A percentile compares a stretch with the other conserved stretches of the same genome.
Conservation (phyloP, 2,329 filamentous ascomycete species). For the Trichoderma guizhouense region DNA sequence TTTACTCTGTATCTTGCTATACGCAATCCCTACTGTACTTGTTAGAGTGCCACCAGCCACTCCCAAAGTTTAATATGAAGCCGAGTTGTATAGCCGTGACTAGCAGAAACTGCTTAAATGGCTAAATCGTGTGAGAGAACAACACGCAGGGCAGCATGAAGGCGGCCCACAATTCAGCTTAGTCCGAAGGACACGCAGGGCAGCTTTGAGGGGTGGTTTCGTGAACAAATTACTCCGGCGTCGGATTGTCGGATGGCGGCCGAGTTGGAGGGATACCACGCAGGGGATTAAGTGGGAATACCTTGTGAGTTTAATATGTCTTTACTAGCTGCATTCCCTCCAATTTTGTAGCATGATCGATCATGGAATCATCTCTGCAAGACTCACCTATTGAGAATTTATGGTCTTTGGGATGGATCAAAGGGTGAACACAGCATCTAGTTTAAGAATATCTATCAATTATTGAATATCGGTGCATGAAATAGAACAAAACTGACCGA, state of each 20-base stretch:
- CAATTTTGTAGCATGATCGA: neutral
- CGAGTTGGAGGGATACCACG: neutral
- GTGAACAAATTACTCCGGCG: neutral
- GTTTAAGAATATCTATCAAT: neutral
- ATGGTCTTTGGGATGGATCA: rapidly evolving
- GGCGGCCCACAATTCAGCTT: neutral
- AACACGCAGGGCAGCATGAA: neutral
- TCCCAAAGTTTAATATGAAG: neutral
- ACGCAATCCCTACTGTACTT: neutral
- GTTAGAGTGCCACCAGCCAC: neutral
- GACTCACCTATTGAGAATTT: neutral
- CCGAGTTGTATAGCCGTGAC: neutral
- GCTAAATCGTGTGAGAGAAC: neutral
- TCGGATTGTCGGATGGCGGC: neutral
- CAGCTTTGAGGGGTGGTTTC: neutral
- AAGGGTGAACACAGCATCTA: neutral
- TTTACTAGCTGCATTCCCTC: neutral
- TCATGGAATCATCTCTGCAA: neutral
- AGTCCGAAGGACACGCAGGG: neutral
- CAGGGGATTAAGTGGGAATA: constrained; percentile 7
- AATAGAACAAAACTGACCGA: neutral
- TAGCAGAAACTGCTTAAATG: neutral
- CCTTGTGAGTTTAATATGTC: neutral
- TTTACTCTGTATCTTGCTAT: neutral
- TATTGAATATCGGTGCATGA: rapidly evolving